Evolutionary conservation across 192 early-diverging fungal genomes (phyloP).

Genomic region (Entomortierella lignicola): DNA sequence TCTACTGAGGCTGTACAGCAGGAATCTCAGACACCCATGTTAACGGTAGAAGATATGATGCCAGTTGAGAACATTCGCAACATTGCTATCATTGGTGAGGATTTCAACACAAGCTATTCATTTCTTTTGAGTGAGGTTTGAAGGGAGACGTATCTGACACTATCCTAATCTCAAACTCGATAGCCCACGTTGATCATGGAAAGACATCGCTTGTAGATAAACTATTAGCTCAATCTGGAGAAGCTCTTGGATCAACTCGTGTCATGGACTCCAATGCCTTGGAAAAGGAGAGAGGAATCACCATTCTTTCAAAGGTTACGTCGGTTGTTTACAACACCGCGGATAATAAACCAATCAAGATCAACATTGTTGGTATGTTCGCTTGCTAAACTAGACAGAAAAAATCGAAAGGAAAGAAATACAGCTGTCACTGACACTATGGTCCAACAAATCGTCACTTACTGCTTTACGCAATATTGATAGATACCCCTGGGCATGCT

Average conservation of each 20-base stretch:
- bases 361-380: conserved; percentile 78
- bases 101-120: no score
- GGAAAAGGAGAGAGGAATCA: conserved; percentile 90
- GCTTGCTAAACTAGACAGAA: background rate
- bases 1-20: conserved; percentile 27
- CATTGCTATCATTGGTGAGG: conserved; percentile 55
- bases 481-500: conserved; percentile 83
- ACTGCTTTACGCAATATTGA: background rate
- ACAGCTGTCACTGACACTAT: no score
- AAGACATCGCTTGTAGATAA: conserved; percentile 71
- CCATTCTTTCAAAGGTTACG: conserved; percentile 87
- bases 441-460: no score
- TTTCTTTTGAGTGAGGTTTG: no score
- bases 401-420: background rate
- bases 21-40: conserved; percentile 16
- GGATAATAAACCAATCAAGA: conserved; percentile 68
- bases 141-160: no score
- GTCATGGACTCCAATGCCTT: conserved; percentile 89
- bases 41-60: conserved; percentile 53
- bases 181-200: conserved; percentile 91
- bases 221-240: conserved; percentile 65
- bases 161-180: conserved; percentile 1
- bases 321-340: conserved; percentile 69
- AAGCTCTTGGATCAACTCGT: conserved; percentile 58
- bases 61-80: conserved; percentile 54